These are phyloP conservation scores for Pestalotiopsis sp. DNA, from an alignment of 2,329 filamentous ascomycete genomes.

Conservation along the genomic window DNA sequence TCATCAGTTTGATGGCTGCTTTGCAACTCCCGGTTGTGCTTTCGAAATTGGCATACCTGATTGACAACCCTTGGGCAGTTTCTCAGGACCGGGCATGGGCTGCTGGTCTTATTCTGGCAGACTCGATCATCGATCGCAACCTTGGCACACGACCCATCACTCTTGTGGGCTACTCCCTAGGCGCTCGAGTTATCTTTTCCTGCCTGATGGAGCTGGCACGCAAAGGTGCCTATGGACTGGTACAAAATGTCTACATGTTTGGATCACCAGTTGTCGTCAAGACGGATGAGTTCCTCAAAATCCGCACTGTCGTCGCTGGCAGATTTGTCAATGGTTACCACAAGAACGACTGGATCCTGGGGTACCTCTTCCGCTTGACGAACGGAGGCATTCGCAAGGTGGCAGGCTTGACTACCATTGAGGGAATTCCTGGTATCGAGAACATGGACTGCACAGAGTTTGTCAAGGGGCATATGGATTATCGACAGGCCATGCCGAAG, in stretches of 20 bases:
- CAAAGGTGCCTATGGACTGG: slow-evolving; percentile 80
- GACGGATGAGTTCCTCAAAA: slow-evolving; percentile 83
- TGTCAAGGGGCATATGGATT: slow-evolving; percentile 95
- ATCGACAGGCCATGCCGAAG: slow-evolving; percentile 88
- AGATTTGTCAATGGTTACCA: slow-evolving; percentile 95
- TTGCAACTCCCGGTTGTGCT: slow-evolving; percentile 90
- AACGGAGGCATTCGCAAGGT: slow-evolving; percentile 88
- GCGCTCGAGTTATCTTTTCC: slow-evolving; percentile 88
- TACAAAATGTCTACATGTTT: slow-evolving; percentile 96
- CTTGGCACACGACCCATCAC: slow-evolving; percentile 90
- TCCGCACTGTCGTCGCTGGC: slow-evolving; percentile 84
- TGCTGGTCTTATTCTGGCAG: slow-evolving; percentile 89
- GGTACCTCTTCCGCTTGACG: slow-evolving; percentile 93
- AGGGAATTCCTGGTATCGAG: slow-evolving; percentile 79
- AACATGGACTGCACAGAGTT: slow-evolving; percentile 86
- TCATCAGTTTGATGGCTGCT: slow-evolving; percentile 89
- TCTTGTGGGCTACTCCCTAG: slow-evolving; percentile 91
- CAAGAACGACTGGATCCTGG: slow-evolving; percentile 95
- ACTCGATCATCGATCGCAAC: slow-evolving; percentile 90
- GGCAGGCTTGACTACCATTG: slow-evolving; percentile 79
- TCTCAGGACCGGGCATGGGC: slow-evolving; percentile 88
- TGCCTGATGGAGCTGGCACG: slow-evolving; percentile 85
- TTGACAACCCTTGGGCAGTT: slow-evolving; percentile 99
- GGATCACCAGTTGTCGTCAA: slow-evolving; percentile 91
- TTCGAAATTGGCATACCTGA: slow-evolving; percentile 92